phyloP scores from a whole-genome alignment of 1,284 basidiomycete genomes.

The Phellinidium pouzarii region DNA sequence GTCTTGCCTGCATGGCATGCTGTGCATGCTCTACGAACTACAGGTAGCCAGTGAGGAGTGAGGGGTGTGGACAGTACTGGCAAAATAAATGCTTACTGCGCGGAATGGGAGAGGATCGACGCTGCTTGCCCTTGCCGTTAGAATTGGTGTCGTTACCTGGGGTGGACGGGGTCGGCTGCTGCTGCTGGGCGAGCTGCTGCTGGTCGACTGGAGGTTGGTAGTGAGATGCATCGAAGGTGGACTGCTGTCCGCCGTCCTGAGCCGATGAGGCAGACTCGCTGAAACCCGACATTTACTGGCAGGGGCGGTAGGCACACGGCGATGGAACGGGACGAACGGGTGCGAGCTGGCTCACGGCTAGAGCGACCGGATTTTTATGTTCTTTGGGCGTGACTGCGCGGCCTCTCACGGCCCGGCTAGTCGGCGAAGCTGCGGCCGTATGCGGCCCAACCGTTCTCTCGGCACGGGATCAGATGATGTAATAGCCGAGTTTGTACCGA shows the following conservation, averaged over 20 bases:
- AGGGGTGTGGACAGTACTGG: slow-evolving; percentile 1
- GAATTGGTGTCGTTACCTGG: slow-evolving; percentile 7
- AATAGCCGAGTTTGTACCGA: not conserved
- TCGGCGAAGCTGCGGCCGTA: not conserved
- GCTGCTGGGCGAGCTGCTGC: slow-evolving; percentile 32
- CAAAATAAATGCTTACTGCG: slow-evolving; percentile 29
- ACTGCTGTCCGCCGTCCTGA: slow-evolving; percentile 42
- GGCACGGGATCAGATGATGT: too few species aligned
- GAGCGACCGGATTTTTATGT: not conserved
- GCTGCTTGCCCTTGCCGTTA: slow-evolving; percentile 15
- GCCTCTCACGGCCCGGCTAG: not conserved
- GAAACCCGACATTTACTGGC: slow-evolving; percentile 55
- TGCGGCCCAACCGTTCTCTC: not conserved
- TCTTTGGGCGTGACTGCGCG: not conserved
- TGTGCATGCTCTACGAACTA: slow-evolving; percentile 62
- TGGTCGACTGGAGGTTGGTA: slow-evolving; percentile 42
- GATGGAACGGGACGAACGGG: slow-evolving; percentile 1
- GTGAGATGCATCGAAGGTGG: slow-evolving; percentile 49
- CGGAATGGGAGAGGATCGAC: slow-evolving; percentile 27
- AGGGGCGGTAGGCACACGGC: slow-evolving; percentile 5
- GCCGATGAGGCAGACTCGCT: slow-evolving; percentile 54
- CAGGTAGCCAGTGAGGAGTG: not conserved
- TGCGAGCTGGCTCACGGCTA: not conserved
- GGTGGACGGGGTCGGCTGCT: slow-evolving; percentile 26
- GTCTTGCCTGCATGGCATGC: slow-evolving; percentile 79